Evolutionary conservation across 2,329 filamentous ascomycete genomes (phyloP).

Genomic region (Talaromyces albobiverticillius): DNA sequence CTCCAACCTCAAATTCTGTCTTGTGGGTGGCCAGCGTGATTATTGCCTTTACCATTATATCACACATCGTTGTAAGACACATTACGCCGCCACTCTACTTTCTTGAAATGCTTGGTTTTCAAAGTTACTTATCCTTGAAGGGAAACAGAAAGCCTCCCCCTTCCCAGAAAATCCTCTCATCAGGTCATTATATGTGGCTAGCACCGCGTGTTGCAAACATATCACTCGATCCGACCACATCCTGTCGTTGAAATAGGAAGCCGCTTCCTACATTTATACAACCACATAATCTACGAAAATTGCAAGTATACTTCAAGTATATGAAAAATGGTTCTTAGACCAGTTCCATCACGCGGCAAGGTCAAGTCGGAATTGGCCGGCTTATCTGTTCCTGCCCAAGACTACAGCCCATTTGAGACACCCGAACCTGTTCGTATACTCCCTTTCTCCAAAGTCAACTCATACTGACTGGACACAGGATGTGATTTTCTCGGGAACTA

Average conservation of each 20-base stretch:
- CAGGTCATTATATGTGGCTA: too few relatives aligned
- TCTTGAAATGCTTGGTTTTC: not conserved
- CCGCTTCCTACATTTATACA: not conserved
- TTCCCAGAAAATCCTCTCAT: too few relatives aligned
- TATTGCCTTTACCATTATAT: not conserved
- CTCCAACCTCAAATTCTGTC: not conserved
- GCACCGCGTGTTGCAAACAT: not conserved
- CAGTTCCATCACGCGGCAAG: not conserved
- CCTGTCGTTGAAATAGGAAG: not conserved
- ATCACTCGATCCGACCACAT: not conserved
- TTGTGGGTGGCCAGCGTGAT: conserved; percentile 4
- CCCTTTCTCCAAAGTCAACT: not conserved
- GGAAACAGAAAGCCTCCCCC: not conserved
- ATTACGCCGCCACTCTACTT: not conserved
- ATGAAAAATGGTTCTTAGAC: conserved; percentile 8
- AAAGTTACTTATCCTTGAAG: not conserved
- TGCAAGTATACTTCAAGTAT: not conserved
- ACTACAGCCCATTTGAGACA: conserved; percentile 9
- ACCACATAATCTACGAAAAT: not conserved
- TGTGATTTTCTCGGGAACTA: conserved; percentile 4
- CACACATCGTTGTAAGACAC: not conserved
- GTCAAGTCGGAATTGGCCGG: not conserved
- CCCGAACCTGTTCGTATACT: conserved; percentile 2
- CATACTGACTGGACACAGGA: conserved; percentile 7
- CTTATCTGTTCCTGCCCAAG: not conserved